Percentiles rank a stretch among this genome's conserved stretches.
Evolutionary conservation across 208 protist species (phyloP).

Genomic region (Leishmania mexicana): DNA sequence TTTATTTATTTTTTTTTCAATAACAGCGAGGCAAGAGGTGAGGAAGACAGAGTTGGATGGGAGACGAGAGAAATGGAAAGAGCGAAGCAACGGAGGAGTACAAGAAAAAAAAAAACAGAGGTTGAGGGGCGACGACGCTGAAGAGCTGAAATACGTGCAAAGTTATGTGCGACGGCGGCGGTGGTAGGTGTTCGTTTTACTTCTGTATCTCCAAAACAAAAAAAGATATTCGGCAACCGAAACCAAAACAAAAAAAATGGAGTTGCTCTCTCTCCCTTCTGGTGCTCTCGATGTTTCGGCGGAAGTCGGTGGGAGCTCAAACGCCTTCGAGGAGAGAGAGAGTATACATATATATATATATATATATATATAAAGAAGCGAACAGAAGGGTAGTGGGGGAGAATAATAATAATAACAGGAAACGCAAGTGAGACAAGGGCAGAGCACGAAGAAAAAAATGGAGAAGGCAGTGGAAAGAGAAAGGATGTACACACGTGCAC

Average conservation of each 20-base stretch:
- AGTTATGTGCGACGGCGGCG: not conserved
- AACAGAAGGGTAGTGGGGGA: not conserved
- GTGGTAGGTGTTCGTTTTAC: not conserved
- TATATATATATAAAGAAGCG: not conserved
- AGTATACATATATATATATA: too few relatives aligned
- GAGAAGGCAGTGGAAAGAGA: not conserved
- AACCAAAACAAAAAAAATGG: not conserved
- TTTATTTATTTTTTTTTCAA: not conserved
- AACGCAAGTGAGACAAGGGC: not conserved
- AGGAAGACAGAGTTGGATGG: not conserved
- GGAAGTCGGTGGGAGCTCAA: not conserved
- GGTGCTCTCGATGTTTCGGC: not conserved
- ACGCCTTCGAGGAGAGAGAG: not conserved
- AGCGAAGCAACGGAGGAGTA: not conserved
- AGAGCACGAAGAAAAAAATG: not conserved
- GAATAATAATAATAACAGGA: not conserved
- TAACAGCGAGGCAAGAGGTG: constrained; percentile 8
- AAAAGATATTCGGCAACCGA: not conserved
- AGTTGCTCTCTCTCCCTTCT: not conserved
- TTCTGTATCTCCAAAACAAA: not conserved
- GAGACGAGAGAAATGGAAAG: constrained; percentile 10
- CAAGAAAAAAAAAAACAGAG: constrained; percentile 8
- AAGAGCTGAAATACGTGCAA: constrained; percentile 17
- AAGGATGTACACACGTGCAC: not conserved
- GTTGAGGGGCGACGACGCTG: constrained; percentile 15